A percentile compares a stretch with the other conserved stretches of the same genome.
phyloP scores from a whole-genome alignment of 805 yeast species.

The Saccharomycopsis malanga region DNA sequence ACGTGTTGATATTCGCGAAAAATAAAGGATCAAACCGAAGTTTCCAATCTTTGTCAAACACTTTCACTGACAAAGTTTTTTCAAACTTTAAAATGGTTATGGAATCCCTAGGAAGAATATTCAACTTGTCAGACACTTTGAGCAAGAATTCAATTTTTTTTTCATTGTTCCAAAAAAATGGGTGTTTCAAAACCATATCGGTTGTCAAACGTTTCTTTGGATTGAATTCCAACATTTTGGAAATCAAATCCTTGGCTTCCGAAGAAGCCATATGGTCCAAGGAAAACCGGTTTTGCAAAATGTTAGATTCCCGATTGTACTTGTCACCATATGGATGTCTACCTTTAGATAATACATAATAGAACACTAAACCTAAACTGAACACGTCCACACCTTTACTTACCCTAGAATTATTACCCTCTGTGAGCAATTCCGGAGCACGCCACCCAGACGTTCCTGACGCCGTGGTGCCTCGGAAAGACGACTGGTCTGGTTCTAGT shows the following conservation, averaged over 20 bases:
- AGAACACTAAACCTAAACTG: conserved; percentile 91
- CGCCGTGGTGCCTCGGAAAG: conserved; percentile 88
- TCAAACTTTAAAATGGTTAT: conserved; percentile 51
- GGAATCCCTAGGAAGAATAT: conserved; percentile 71
- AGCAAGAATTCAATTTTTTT: conserved; percentile 77
- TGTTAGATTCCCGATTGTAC: conserved; percentile 81
- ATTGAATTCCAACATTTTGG: conserved; percentile 60
- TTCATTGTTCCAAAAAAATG: conserved; percentile 74
- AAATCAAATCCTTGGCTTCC: conserved; percentile 70
- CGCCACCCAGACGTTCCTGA: conserved; percentile 99
- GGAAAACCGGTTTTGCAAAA: conserved; percentile 58
- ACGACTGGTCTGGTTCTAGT: conserved; percentile 85
- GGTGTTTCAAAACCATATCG: conserved; percentile 62
- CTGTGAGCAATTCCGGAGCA: conserved; percentile 79
- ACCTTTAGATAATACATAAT: conserved; percentile 76
- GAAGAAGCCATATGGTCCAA: conserved; percentile 30
- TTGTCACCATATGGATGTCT: conserved; percentile 93
- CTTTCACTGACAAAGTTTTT: conserved; percentile 34
- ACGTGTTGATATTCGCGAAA: conserved; percentile 80
- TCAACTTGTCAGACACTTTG: conserved; percentile 87
- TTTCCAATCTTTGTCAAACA: conserved; percentile 73
- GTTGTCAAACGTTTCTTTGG: conserved; percentile 73
- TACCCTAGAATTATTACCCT: conserved; percentile 24
- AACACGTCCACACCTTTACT: conserved; percentile 82
- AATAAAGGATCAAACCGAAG: conserved; percentile 60